These are phyloP conservation scores for Microcera coccophila DNA, from an alignment of 2,329 filamentous ascomycete species.

Conservation along the genomic window DNA sequence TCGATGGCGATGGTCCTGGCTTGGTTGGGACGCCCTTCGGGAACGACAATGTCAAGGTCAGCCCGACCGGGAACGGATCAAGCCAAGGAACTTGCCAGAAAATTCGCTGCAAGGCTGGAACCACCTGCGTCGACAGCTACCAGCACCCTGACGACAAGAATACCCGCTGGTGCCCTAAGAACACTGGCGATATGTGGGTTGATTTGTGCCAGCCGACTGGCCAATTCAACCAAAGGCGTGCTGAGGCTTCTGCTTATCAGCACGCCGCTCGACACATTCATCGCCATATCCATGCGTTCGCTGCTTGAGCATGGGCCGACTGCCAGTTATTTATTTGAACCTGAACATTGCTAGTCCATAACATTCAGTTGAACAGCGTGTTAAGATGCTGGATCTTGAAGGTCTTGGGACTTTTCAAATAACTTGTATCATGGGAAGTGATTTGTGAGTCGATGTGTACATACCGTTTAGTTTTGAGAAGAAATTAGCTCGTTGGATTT, in stretches of 20 bases:
- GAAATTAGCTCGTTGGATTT: no score
- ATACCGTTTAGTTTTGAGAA: no score
- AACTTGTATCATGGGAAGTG: no score
- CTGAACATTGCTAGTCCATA: no score
- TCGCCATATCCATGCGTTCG: no score
- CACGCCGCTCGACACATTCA: background rate
- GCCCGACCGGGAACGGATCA: background rate
- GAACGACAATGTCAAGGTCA: constrained; percentile 1
- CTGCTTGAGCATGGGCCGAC: no score
- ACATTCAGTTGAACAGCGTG: no score
- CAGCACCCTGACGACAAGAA: background rate
- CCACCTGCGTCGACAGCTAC: background rate
- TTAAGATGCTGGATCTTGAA: no score
- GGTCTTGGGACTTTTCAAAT: no score
- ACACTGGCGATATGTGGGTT: constrained; percentile 2
- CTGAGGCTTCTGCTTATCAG: background rate
- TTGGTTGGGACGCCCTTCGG: background rate
- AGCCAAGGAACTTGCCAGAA: background rate
- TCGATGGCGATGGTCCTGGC: background rate
- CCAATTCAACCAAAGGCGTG: background rate
- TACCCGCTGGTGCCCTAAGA: background rate
- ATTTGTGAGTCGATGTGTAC: no score
- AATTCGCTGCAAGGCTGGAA: background rate
- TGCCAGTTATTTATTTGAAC: no score
- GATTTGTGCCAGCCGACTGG: background rate